Base-by-base conservation (phyloP, 106 monocot species). In the Chionographis japonica region DNA sequence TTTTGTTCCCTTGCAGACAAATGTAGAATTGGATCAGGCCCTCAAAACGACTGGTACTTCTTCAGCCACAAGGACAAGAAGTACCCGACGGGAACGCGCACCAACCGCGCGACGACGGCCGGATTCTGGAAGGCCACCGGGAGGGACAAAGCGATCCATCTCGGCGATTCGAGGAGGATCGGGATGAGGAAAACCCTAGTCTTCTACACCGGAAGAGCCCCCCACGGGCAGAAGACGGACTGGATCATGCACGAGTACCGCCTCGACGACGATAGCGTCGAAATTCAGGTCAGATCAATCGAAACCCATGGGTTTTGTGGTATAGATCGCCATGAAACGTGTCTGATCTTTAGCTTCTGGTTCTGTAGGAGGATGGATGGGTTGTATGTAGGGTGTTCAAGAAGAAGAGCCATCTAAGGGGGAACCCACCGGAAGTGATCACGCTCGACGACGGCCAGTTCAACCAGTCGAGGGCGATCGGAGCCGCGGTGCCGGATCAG, bases 181-280 rank as follows among this genome's bases (percentile, higher is more conserved):
- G 92, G 92, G n/a, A 88, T 88, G 92, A 80, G 92, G 42, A 92
- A 92, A 73, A 92, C 92, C 41, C 88, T 92, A 49, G 92, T 92
- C 16, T 92, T 92, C 75, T 92, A 92, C 74, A 86, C 78, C 20
- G 92, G 92, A 8, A 83, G 92, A 72, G 92, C 92, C 0, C 92
- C 92, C n/a, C 88, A 85, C 56, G 92, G 92, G 54, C 84, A 80
- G 73, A 92, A 88, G 80, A 88, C 92, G 9, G 92, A 92, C 27
- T 92, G 92, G 92, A 92, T 92, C 78, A 92, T 92, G 88, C 92
- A 92, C 19, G 92, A 92, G 66, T 92, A 92, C 67, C 91, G 91
- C 42, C 80, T 90, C 6, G 80, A 86, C 18, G 78, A 80, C 38
- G 83, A 69, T 42, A 75, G 20, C 42, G 35, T 74, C 1, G 72